phyloP scores from a whole-genome alignment of 805 yeast species.

The Cyberlindnera maclurae region DNA sequence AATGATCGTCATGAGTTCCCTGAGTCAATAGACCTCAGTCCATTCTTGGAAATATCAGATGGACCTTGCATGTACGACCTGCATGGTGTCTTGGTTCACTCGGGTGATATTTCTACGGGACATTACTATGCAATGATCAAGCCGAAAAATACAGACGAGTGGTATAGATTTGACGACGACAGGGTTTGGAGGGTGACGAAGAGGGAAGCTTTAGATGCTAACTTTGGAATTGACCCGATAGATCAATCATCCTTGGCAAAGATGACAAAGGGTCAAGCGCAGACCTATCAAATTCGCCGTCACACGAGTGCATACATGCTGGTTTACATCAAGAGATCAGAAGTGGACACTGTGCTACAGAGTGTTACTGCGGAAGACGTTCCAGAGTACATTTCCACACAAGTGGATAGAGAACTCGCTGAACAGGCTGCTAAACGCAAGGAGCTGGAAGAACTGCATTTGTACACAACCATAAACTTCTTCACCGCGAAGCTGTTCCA shows the following conservation, averaged over 20 bases:
- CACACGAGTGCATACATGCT: constrained; percentile 97
- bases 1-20: constrained; percentile 92
- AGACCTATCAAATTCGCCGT: constrained; percentile 59
- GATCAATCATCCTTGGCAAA: constrained; percentile 40
- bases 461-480: constrained; percentile 51
- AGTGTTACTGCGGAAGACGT: constrained; percentile 46
- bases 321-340: constrained; percentile 73
- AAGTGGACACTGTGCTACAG: constrained; percentile 50
- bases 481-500: constrained; percentile 48
- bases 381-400: constrained; percentile 63
- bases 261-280: constrained; percentile 53
- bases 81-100: constrained; percentile 93
- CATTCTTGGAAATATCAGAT: constrained; percentile 58
- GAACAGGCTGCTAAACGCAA: constrained; percentile 46
- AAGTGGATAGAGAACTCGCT: constrained; percentile 55
- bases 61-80: constrained; percentile 51
- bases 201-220: constrained; percentile 83
- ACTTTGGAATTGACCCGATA: constrained; percentile 74
- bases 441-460: constrained; percentile 66
- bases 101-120: constrained; percentile 93
- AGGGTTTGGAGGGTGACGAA: constrained; percentile 82
- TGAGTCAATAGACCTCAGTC: constrained; percentile 68
- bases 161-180: constrained; percentile 96
- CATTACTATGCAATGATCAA: constrained; percentile 93
- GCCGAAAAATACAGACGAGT: constrained; percentile 60